Conservation (phyloP, 139 green algal genomes). For the Chlamydomonas sp. region DNA sequence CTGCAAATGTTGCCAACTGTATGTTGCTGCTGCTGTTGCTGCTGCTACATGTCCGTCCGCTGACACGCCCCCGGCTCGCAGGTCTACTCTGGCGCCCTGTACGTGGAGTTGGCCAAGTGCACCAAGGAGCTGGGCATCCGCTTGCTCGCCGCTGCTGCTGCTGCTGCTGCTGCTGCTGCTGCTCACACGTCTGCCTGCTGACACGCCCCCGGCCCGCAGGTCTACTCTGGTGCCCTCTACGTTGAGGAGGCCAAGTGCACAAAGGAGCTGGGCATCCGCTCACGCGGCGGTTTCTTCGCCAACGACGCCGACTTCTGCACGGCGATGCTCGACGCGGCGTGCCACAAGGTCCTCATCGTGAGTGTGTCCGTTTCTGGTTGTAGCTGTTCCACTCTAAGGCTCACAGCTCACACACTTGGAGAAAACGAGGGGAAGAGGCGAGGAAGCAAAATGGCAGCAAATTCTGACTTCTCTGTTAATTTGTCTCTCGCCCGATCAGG, state of each 20-base stretch:
- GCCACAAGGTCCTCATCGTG: constrained; percentile 53
- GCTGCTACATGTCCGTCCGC: too few relatives aligned
- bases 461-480: too few relatives aligned
- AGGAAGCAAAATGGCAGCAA: too few relatives aligned
- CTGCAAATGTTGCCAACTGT: too few relatives aligned
- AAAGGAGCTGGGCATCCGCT: constrained; percentile 66
- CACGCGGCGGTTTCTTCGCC: constrained; percentile 63
- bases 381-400: too few relatives aligned
- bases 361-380: too few relatives aligned
- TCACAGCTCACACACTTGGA: too few relatives aligned
- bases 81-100: constrained; percentile 66
- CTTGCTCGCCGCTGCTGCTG: constrained; percentile 56
- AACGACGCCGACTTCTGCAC: constrained; percentile 60
- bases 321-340: constrained; percentile 67
- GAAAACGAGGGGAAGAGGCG: too few relatives aligned
- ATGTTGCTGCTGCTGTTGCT: too few relatives aligned
- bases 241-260: constrained; percentile 65
- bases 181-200: too few relatives aligned
- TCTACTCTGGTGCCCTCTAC: constrained; percentile 69
- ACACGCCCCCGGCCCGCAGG: constrained; percentile 29
- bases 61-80: constrained; percentile 26
- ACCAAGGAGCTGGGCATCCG: constrained; percentile 70
- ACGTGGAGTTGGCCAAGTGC: constrained; percentile 60
- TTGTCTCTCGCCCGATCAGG: too few relatives aligned
- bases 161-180: too few relatives aligned